Evolutionary conservation across 1,284 basidiomycete species (phyloP).

Genomic region (Coniferiporia weirii): DNA sequence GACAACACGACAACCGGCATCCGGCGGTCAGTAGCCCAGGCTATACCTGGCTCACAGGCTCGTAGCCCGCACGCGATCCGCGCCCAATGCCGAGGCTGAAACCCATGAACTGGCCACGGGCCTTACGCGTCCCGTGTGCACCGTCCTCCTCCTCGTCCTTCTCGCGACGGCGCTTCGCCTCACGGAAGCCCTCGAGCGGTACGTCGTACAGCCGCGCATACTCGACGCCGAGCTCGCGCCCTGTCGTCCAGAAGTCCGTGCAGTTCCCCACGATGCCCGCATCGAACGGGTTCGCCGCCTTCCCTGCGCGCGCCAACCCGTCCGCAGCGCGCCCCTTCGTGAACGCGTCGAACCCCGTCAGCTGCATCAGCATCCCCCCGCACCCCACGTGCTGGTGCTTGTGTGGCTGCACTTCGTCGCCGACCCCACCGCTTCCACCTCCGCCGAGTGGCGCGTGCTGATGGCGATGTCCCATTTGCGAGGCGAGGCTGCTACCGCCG

Average conservation of each 20-base stretch:
- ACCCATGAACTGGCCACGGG: slow-evolving; percentile 42
- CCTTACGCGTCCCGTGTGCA: slow-evolving; percentile 27
- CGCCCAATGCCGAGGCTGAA: slow-evolving; percentile 24
- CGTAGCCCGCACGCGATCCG: slow-evolving; percentile 28
- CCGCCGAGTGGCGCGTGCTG: slow-evolving; percentile 29
- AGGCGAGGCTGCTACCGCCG: slow-evolving; percentile 62
- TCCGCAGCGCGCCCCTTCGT: slow-evolving; percentile 47
- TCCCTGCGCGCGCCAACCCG: slow-evolving; percentile 42
- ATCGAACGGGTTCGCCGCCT: slow-evolving; percentile 90
- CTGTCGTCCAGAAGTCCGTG: slow-evolving; percentile 91
- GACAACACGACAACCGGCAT: too few relatives aligned
- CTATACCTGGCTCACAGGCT: slow-evolving; percentile 31
- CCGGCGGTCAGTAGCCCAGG: too few relatives aligned
- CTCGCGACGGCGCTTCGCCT: slow-evolving; percentile 55
- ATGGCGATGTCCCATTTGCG: slow-evolving; percentile 65
- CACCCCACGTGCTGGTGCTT: slow-evolving; percentile 28
- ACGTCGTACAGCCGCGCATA: slow-evolving; percentile 90
- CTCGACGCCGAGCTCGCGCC: slow-evolving; percentile 81
- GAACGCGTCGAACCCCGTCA: slow-evolving; percentile 65
- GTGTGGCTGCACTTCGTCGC: slow-evolving; percentile 23
- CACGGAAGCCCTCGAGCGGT: slow-evolving; percentile 74
- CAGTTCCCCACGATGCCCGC: slow-evolving; percentile 83
- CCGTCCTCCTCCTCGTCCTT: slow-evolving; percentile 52
- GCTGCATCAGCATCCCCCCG: slow-evolving; percentile 38
- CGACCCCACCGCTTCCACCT: not conserved